Conservation (phyloP, 371 early-diverging fungal genomes). For the Mucor sp. region DNA sequence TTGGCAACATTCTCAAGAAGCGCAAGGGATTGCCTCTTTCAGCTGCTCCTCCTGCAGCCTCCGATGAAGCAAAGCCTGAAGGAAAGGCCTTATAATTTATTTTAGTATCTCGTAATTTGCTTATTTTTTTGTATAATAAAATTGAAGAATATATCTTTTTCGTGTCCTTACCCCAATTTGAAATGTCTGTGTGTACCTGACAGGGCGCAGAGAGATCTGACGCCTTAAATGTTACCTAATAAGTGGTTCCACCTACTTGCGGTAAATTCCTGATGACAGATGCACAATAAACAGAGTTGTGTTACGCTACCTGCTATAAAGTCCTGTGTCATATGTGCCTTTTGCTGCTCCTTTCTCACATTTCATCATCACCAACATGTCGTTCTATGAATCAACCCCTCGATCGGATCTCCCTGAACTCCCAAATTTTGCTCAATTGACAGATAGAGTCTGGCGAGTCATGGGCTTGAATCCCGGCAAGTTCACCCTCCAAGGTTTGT, state of each 20-base stretch:
- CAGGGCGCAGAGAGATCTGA: background rate
- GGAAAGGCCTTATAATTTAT: slow-evolving; percentile 8
- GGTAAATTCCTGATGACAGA: slow-evolving; percentile 2
- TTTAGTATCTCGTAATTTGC: background rate
- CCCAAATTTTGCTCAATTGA: slow-evolving; percentile 49
- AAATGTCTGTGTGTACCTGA: background rate
- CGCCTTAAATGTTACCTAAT: background rate
- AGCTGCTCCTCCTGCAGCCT: slow-evolving; percentile 1
- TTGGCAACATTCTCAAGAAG: slow-evolving; percentile 82
- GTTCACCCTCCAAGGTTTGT: slow-evolving; percentile 75
- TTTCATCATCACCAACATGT: slow-evolving; percentile 2
- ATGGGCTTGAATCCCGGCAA: slow-evolving; percentile 80
- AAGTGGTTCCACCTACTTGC: background rate
- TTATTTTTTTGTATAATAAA: slow-evolving; percentile 1
- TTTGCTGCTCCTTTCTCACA: background rate
- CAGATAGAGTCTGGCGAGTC: slow-evolving; percentile 58
- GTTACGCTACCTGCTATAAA: background rate
- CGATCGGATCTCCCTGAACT: slow-evolving; percentile 24
- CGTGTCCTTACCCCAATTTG: background rate
- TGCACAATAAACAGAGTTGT: background rate
- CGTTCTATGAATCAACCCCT: slow-evolving; percentile 8
- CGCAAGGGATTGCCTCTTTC: slow-evolving; percentile 44
- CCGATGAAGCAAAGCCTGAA: background rate
- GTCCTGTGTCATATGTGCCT: background rate
- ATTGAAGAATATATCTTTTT: background rate